Evolutionary conservation across 345 rosid genomes (phyloP), one percentile per base, ranked within the genome.

Genomic region (Gossypium rotundifolium): DNA sequence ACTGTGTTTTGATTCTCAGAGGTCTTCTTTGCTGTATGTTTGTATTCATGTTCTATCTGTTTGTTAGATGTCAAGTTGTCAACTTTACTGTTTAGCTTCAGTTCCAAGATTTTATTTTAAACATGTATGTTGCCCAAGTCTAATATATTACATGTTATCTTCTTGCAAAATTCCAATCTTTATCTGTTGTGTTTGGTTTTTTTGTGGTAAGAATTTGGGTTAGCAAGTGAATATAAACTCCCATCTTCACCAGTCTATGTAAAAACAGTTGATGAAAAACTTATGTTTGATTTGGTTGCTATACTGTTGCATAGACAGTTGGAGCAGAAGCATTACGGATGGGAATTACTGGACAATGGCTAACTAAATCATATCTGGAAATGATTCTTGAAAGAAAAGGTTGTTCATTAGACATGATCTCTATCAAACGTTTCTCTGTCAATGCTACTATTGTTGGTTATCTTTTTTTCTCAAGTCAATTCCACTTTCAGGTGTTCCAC

Each of bases 341-440:
- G 89, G 92, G 92, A 74, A 82, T 96, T 23, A 75, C 65, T 78
- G 90, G 95, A 73, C 98, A 91, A 51, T 96, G 99, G 99, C 88
- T 96, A 81, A 93, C 96, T 64, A 91, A 91, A 77, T 96, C 99
- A 68, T 96, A 96, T 85, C 83, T 96, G 77, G 98, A 96, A 85
- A 76, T 93, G 90, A 90, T 96, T 85, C 92, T 96, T 45, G 97
- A 96, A 84, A 90, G 87, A 70, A 90, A 93, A 90, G 97, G 99
- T 96, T 72, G 27, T 79, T 46, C 54, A 70, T 69, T 84, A 55
- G 71, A 46, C 57, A 44, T 61, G 65, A 55, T 70, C 38, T 33
- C 73, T 44, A 48, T 62, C 77, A 40, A 61, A 48, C 27, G 38
- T 48, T 77, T 70, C 51, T 11, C 2, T 38, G 18, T 67, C 51